Conservation (phyloP, 1,284 basidiomycete species). For the Phaffia rhodozyma region DNA sequence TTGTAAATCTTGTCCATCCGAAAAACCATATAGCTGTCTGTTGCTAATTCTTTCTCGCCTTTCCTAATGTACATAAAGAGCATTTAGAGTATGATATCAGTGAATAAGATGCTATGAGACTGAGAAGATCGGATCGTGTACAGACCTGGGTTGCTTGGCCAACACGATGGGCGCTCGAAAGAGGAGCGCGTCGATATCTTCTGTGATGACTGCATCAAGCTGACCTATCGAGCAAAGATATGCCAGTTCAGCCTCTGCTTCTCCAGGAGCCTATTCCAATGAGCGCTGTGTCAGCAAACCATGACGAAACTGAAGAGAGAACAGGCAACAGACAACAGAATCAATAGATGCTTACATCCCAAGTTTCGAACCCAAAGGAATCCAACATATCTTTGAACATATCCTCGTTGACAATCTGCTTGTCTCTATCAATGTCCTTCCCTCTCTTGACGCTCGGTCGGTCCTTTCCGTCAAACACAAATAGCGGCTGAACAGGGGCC, state of each 20-base stretch:
- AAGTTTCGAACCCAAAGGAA: constrained; percentile 71
- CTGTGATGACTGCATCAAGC: constrained; percentile 81
- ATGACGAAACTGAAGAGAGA: not conserved
- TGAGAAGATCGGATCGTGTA: not conserved
- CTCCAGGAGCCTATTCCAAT: constrained; percentile 62
- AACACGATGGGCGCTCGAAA: constrained; percentile 77
- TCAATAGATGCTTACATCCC: constrained; percentile 44
- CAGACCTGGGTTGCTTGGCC: not conserved
- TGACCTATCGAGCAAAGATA: constrained; percentile 65
- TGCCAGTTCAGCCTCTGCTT: constrained; percentile 93
- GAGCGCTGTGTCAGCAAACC: constrained; percentile 4
- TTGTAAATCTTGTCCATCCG: not conserved
- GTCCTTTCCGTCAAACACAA: constrained; percentile 86
- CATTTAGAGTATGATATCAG: not conserved
- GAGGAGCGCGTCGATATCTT: constrained; percentile 84
- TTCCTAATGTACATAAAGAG: not conserved
- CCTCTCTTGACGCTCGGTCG: constrained; percentile 73
- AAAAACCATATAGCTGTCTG: not conserved
- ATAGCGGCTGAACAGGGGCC: constrained; percentile 70
- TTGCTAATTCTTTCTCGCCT: constrained; percentile 1
- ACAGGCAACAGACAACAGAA: not conserved
- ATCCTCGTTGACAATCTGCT: constrained; percentile 49
- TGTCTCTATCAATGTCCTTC: constrained; percentile 49
- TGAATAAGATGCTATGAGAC: not conserved
- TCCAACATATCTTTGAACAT: constrained; percentile 71